Base-by-base conservation (phyloP, 2,329 filamentous ascomycete species). In the Claviceps purpurea region DNA sequence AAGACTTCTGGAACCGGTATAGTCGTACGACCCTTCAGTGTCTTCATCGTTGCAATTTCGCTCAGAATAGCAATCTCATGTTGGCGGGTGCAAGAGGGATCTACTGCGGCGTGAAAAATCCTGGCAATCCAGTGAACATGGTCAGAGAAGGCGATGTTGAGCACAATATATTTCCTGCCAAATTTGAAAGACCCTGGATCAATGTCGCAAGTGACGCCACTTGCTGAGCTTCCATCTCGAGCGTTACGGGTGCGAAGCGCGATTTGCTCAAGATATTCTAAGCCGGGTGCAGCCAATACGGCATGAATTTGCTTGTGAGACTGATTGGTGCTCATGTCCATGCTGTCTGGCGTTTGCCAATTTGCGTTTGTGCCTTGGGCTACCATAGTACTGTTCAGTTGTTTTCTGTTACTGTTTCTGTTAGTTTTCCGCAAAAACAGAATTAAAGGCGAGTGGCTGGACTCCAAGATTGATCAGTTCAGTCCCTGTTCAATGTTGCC, bases 181-280 rank as follows among this genome's bases (percentile, higher is more conserved):
- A 49, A 71, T 37, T 42, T 41, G 20, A 52, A 50, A 49, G 11
- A 34, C 16, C 7, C 26, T 18, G 46, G 10, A 30, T 50, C n/a
- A 40, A 52, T 52, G 42, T 22, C 20, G 39, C 47, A 52, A 18
- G 51, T 52, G 34, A 50, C 26, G 6, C 34, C 24, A 18, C 4
- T 50, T 24, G 41, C 38, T 39, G 18, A 11, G 41, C 47, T 50
- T 46, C n/a, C 8, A 50, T 52, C 40, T 46, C 16, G 30, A 45
- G 46, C 47, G 37, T 52, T 52, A 14, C 51, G 51, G 40, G 47
- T 40, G 51, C 24, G 47, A n/a, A 52, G 51, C 39, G 51, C 51
- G 11, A 44, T 26, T 37, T 50, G 24, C 45, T 50, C 26, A 45
- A 52, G 51, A 40, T 52, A 38, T 49, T 11, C 39, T 34, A 52